A percentile compares a stretch with the other conserved stretches of the same genome.
phyloP scores from a whole-genome alignment of 2,329 filamentous ascomycete genomes.

The Aspergillus alliaceus region DNA sequence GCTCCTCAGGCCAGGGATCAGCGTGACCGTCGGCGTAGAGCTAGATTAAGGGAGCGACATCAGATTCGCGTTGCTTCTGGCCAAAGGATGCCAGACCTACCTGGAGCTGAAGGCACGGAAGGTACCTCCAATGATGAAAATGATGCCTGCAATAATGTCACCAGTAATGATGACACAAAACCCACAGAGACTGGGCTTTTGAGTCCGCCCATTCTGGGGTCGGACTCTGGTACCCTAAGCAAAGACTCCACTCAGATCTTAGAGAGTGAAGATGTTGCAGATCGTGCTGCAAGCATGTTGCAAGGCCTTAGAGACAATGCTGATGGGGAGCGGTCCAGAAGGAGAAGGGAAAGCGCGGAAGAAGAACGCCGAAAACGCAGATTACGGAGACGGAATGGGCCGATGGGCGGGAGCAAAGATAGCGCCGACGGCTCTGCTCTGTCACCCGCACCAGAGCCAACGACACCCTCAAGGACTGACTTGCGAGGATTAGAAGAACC shows the following conservation, averaged over 20 bases:
- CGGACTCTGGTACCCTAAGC: slow-evolving; percentile 34
- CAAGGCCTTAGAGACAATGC: slow-evolving; percentile 73
- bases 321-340: slow-evolving; percentile 59
- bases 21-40: slow-evolving; percentile 81
- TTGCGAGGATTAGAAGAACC: slow-evolving; percentile 21
- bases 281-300: slow-evolving; percentile 77
- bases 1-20: slow-evolving; percentile 88
- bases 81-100: slow-evolving; percentile 76
- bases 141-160: neutral
- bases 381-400: slow-evolving; percentile 63
- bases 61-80: slow-evolving; percentile 87
- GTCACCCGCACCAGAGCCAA: slow-evolving; percentile 33
- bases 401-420: slow-evolving; percentile 37
- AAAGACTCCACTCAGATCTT: slow-evolving; percentile 39
- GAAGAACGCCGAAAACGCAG: slow-evolving; percentile 71
- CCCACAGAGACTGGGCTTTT: slow-evolving; percentile 40
- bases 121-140: slow-evolving; percentile 52
- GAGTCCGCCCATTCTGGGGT: slow-evolving; percentile 49
- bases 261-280: slow-evolving; percentile 73
- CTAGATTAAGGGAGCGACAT: slow-evolving; percentile 84
- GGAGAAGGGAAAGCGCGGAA: slow-evolving; percentile 72
- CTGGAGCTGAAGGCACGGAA: slow-evolving; percentile 58
- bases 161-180: slow-evolving; percentile 41
- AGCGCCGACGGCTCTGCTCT: slow-evolving; percentile 32
- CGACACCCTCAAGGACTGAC: slow-evolving; percentile 28